These are phyloP conservation scores for Lepraria neglecta DNA, from an alignment of 495 filamentous ascomycete species.

Conservation along the genomic window DNA sequence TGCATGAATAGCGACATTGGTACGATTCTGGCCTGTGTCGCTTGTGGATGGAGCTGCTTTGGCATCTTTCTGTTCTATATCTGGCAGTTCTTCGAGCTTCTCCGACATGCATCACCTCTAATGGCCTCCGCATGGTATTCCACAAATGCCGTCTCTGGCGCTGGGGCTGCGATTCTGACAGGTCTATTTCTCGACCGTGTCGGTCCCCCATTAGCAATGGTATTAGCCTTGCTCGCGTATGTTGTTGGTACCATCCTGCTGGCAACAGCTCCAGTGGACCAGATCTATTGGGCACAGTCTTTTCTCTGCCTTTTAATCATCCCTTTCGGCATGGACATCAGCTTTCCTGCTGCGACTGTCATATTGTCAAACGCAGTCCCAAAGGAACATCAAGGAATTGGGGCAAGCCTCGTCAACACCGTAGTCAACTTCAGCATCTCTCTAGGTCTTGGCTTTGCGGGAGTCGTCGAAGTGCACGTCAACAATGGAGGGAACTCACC, in stretches of 20 bases:
- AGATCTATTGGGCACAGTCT: slow-evolving; percentile 42
- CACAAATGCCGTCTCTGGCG: slow-evolving; percentile 36
- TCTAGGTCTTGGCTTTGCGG: not conserved
- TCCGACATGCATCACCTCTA: slow-evolving; percentile 34
- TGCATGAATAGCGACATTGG: not conserved
- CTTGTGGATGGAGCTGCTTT: slow-evolving; percentile 44
- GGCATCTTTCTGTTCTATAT: slow-evolving; percentile 43
- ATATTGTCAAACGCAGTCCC: slow-evolving; percentile 36
- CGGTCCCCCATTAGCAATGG: not conserved
- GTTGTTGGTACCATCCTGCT: slow-evolving; percentile 19
- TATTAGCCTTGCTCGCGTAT: not conserved
- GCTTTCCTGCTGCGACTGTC: slow-evolving; percentile 32
- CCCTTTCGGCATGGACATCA: slow-evolving; percentile 50
- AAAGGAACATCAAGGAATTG: slow-evolving; percentile 41
- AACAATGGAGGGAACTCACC: not conserved
- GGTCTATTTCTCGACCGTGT: slow-evolving; percentile 38
- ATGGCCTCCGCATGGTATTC: slow-evolving; percentile 34
- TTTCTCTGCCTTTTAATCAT: slow-evolving; percentile 44
- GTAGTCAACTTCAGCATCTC: slow-evolving; percentile 44
- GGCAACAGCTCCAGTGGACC: slow-evolving; percentile 35
- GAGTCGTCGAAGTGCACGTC: not conserved
- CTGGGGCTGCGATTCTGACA: slow-evolving; percentile 36
- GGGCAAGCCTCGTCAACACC: slow-evolving; percentile 54
- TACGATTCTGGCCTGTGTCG: not conserved
- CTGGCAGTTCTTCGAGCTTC: slow-evolving; percentile 36